phyloP scores from a whole-genome alignment of 768 basidiomycete species.

The Dioszegia aurantiaca region DNA sequence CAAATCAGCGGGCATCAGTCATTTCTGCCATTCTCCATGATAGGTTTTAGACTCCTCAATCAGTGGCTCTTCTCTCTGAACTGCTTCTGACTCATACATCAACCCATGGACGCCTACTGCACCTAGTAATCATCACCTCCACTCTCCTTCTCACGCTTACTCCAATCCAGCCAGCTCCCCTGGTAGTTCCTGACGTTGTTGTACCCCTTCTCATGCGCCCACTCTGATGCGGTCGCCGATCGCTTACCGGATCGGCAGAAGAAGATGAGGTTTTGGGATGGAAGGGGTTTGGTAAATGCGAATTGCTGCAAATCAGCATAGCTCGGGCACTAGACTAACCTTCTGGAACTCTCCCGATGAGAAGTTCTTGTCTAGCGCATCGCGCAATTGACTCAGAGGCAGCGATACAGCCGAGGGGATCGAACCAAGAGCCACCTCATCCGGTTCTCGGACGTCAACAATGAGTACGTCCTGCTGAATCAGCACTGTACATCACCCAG shows the following conservation, averaged over 20 bases:
- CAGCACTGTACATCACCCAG: not conserved
- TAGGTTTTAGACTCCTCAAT: too few species aligned
- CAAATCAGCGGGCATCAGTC: too few species aligned
- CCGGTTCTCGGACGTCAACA: slow-evolving; percentile 74
- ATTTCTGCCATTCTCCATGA: too few species aligned
- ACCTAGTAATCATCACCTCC: slow-evolving; percentile 41
- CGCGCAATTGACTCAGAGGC: slow-evolving; percentile 73
- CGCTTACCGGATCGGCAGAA: slow-evolving; percentile 88
- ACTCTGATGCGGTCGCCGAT: slow-evolving; percentile 74
- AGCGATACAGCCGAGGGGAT: slow-evolving; percentile 90
- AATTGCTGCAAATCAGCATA: slow-evolving; percentile 30
- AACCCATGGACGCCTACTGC: not conserved
- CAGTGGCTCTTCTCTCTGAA: not conserved
- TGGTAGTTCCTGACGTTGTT: slow-evolving; percentile 72
- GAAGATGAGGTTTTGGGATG: slow-evolving; percentile 71
- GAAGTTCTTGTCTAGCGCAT: slow-evolving; percentile 61
- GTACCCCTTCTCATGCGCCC: slow-evolving; percentile 76
- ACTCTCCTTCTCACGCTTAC: slow-evolving; percentile 54
- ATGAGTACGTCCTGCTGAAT: slow-evolving; percentile 45
- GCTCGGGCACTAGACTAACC: slow-evolving; percentile 23
- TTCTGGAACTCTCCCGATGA: slow-evolving; percentile 46
- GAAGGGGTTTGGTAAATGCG: slow-evolving; percentile 53
- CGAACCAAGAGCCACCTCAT: slow-evolving; percentile 84
- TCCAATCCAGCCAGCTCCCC: slow-evolving; percentile 88
- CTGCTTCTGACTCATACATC: not conserved